Percentiles rank a stretch among this genome's conserved stretches.
These are phyloP conservation scores for Sambucus nigra DNA, from an alignment of 129 eudicot species.

Conservation along the genomic window DNA sequence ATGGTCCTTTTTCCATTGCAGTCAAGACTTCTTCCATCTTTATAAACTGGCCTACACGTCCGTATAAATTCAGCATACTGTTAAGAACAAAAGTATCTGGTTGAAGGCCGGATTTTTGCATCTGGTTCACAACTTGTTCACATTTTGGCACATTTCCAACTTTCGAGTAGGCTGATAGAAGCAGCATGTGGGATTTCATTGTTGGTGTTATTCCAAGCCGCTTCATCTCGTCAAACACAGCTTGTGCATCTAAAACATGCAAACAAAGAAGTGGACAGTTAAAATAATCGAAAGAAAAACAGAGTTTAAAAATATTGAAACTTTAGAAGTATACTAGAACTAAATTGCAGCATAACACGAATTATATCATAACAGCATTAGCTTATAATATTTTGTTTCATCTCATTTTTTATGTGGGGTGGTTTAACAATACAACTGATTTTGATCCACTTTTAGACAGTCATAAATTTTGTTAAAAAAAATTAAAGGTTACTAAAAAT, in stretches of 20 bases:
- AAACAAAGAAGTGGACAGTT: neutral
- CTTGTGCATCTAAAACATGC: conserved; percentile 79
- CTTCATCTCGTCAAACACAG: conserved; percentile 72
- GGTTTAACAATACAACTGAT: neutral
- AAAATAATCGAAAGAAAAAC: too few species aligned
- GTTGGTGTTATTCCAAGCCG: conserved; percentile 68
- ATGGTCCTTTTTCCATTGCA: conserved; percentile 58
- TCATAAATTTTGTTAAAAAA: neutral
- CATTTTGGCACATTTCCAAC: conserved; percentile 48
- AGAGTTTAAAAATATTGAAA: neutral
- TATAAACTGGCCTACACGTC: conserved; percentile 63
- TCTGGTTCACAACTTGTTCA: conserved; percentile 61
- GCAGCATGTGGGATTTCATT: conserved; percentile 91
- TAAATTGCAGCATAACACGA: too few species aligned
- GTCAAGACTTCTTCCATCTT: conserved; percentile 79
- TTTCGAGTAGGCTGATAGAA: conserved; percentile 71
- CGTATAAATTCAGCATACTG: conserved; percentile 67
- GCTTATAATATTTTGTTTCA: neutral
- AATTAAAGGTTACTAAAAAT: neutral
- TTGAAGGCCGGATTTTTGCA: conserved; percentile 59
- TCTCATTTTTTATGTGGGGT: neutral
- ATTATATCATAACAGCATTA: too few species aligned
- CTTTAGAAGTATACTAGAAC: neutral
- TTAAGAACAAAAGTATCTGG: conserved; percentile 81
- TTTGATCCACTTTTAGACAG: neutral